Percentiles rank a stretch among this genome's conserved stretches.
Conservation (phyloP, 2,329 filamentous ascomycete species). For the Monosporascus sp. region DNA sequence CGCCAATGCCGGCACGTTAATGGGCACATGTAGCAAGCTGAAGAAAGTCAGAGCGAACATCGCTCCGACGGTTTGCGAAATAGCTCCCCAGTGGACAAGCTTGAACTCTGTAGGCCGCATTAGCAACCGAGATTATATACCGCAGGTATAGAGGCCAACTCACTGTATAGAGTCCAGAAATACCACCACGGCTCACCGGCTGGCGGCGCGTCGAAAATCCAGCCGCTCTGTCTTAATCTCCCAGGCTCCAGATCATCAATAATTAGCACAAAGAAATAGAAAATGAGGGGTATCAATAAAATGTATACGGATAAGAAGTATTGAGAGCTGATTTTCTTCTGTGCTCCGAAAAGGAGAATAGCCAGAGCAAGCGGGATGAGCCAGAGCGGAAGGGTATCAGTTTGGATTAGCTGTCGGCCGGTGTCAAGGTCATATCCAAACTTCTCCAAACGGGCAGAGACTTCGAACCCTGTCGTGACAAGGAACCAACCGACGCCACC, state of each 20-base stretch:
- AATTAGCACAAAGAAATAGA: conserved; percentile 70
- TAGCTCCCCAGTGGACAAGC: conserved; percentile 74
- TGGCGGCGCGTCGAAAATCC: conserved; percentile 86
- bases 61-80: conserved; percentile 79
- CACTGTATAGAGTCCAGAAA: conserved; percentile 93
- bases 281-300: conserved; percentile 66
- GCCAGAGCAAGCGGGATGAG: conserved; percentile 71
- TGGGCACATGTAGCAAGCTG: conserved; percentile 91
- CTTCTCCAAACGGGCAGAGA: conserved; percentile 82
- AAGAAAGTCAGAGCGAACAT: conserved; percentile 98
- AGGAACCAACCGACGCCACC: conserved; percentile 96
- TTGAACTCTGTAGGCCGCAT: conserved; percentile 58
- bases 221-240: conserved; percentile 66
- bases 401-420: conserved; percentile 64
- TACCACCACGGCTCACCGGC: conserved; percentile 91
- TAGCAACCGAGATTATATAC: conserved; percentile 10
- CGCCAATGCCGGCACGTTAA: conserved; percentile 91
- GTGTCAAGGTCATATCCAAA: conserved; percentile 77
- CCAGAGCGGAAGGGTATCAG: conserved; percentile 79
- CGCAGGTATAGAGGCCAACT: conserved; percentile 27
- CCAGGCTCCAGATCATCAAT: conserved; percentile 63
- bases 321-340: conserved; percentile 72
- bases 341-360: conserved; percentile 67
- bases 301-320: conserved; percentile 87
- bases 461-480: conserved; percentile 84